Percentiles rank a stretch among this genome's conserved stretches.
Conservation (phyloP, 148 eudicot species). For the Vaccinium vitisidaea region DNA sequence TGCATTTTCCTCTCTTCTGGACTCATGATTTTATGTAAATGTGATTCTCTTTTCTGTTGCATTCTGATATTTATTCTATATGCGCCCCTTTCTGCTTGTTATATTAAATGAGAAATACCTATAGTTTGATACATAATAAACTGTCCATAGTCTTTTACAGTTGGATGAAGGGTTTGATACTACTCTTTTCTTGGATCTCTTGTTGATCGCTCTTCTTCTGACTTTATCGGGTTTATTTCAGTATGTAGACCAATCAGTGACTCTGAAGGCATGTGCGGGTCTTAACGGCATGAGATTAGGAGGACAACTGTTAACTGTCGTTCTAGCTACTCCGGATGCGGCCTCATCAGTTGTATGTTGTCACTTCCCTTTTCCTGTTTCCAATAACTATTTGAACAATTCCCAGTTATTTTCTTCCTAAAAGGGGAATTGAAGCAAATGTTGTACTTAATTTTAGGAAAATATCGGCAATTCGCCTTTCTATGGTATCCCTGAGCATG, state of each 20-base stretch:
- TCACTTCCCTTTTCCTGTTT: slow-evolving; percentile 12
- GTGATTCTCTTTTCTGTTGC: not conserved
- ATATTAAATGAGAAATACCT: not conserved
- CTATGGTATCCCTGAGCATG: slow-evolving; percentile 86
- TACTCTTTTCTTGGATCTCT: not conserved
- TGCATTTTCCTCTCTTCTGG: not conserved
- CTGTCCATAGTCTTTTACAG: not conserved
- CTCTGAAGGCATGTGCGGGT: slow-evolving; percentile 81
- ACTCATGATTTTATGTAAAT: not conserved
- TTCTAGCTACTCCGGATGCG: slow-evolving; percentile 64
- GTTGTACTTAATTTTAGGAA: slow-evolving; percentile 39
- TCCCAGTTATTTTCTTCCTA: not conserved
- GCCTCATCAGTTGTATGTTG: slow-evolving; percentile 38
- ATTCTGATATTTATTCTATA: not conserved
- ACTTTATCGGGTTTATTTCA: slow-evolving; percentile 24
- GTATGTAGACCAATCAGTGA: slow-evolving; percentile 77
- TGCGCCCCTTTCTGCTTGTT: not conserved
- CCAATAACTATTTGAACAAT: not conserved
- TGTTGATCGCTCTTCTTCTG: not conserved
- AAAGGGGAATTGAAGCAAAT: not conserved
- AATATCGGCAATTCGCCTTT: slow-evolving; percentile 40
- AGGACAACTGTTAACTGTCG: slow-evolving; percentile 69
- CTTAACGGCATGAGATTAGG: slow-evolving; percentile 86
- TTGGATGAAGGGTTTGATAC: not conserved
- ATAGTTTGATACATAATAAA: not conserved